Percentiles rank a stretch among this genome's conserved stretches.
Conservation (phyloP, 2,329 filamentous ascomycete species). For the Scedosporium apiospermum region DNA sequence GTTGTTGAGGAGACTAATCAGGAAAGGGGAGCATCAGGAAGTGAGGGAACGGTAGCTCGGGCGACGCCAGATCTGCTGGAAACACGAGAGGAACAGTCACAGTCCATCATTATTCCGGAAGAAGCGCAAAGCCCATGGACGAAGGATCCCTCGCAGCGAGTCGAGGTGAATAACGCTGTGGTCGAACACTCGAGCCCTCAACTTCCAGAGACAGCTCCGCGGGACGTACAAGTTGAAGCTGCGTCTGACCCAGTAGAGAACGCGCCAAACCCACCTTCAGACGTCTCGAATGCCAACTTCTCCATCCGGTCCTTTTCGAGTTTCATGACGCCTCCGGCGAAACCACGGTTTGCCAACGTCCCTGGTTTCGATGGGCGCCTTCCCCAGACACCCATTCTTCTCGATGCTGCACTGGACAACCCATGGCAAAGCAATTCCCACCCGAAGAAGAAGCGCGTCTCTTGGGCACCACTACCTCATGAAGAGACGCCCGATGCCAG, state of each 20-base stretch:
- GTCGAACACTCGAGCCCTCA: background rate
- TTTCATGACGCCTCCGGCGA: constrained; percentile 1
- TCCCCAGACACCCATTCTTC: constrained; percentile 39
- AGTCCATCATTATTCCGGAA: background rate
- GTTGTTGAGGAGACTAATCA: background rate
- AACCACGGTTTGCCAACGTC: constrained; percentile 13
- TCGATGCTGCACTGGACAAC: constrained; percentile 17
- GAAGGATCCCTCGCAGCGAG: background rate
- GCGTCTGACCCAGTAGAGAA: background rate
- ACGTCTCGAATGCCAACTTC: background rate
- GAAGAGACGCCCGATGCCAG: background rate
- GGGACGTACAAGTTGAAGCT: background rate
- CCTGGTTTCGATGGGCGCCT: constrained; percentile 18
- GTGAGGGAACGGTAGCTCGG: background rate
- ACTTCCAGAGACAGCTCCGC: background rate
- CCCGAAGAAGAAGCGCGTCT: constrained; percentile 21
- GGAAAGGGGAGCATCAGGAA: background rate
- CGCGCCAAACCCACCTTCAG: background rate
- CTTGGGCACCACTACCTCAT: constrained; percentile 20
- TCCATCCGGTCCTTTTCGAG: constrained; percentile 9
- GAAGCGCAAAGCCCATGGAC: constrained; percentile 3
- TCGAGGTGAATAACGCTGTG: background rate
- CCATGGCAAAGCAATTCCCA: constrained; percentile 13
- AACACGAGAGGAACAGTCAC: background rate
- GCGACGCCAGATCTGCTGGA: background rate